Evolutionary conservation across 331 rosid genomes (phyloP).

Genomic region (Malus hybrid): DNA sequence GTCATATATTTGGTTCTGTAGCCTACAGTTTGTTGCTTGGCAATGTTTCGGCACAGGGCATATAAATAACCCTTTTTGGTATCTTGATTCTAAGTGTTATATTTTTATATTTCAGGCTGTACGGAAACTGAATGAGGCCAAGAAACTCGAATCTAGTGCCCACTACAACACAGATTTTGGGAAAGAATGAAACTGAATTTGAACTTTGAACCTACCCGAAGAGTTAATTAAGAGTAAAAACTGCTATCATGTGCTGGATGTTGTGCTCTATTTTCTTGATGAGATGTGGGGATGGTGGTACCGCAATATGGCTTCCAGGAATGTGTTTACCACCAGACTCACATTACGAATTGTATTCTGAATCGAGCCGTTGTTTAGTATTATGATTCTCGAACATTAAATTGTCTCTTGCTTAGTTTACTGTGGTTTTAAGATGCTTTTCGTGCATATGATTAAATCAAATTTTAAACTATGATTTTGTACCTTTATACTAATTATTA

Average conservation of each 20-base stretch:
- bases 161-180: conserved; percentile 85
- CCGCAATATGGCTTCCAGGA: neutral
- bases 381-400: neutral
- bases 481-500: neutral
- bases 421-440: neutral
- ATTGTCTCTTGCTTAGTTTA: neutral
- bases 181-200: conserved; percentile 33
- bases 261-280: neutral
- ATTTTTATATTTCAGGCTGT: conserved; percentile 60
- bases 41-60: neutral
- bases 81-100: neutral
- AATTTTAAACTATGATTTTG: neutral
- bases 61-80: neutral
- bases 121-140: conserved; percentile 84
- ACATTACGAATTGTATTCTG: neutral
- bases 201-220: neutral
- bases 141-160: conserved; percentile 87
- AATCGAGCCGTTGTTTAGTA: neutral
- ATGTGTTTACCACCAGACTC: neutral
- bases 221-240: neutral
- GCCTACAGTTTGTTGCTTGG: neutral
- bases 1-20: neutral
- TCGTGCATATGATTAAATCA: neutral
- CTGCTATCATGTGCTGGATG: neutral
- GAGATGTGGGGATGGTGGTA: neutral